These are phyloP conservation scores for Piloderma croceum DNA, from an alignment of 768 basidiomycete species.

Conservation along the genomic window DNA sequence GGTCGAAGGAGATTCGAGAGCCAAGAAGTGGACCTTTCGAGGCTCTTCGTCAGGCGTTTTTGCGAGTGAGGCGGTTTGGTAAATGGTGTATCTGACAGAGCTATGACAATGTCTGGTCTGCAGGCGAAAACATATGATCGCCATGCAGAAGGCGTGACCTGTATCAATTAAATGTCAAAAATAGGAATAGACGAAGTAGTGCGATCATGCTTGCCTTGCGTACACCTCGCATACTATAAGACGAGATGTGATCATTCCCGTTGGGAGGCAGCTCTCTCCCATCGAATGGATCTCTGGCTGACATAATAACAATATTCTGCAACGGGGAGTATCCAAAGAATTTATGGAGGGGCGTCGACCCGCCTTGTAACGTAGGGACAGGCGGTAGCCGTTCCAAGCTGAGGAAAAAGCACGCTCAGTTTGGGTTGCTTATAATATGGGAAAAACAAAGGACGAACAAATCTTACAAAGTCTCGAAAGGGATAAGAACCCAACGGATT, in stretches of 20 bases:
- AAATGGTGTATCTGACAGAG: conserved; percentile 66
- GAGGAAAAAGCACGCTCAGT: conserved; percentile 15
- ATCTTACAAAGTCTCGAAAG: conserved; percentile 84
- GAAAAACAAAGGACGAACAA: conserved; percentile 12
- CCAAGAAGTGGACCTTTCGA: conserved; percentile 68
- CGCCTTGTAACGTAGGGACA: conserved; percentile 53
- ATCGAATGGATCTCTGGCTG: conserved; percentile 62
- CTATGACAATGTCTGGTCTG: conserved; percentile 65
- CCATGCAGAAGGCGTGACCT: conserved; percentile 59
- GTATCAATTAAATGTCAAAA: background rate
- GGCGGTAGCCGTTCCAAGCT: conserved; percentile 68
- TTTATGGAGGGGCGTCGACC: conserved; percentile 51
- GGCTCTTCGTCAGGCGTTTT: conserved; percentile 69
- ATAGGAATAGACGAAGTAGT: conserved; percentile 4
- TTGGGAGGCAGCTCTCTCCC: conserved; percentile 68
- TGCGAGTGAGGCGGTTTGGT: conserved; percentile 66
- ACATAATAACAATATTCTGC: conserved; percentile 51
- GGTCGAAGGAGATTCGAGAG: conserved; percentile 46
- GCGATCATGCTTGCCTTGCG: conserved; percentile 47
- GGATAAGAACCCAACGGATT: conserved; percentile 60
- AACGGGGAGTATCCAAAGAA: conserved; percentile 53
- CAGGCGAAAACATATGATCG: conserved; percentile 43
- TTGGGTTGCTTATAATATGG: conserved; percentile 1
- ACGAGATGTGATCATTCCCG: conserved; percentile 50
- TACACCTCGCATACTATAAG: conserved; percentile 61